Base-by-base conservation (phyloP, 2,329 filamentous ascomycete genomes). In the Penicillium sp. region DNA sequence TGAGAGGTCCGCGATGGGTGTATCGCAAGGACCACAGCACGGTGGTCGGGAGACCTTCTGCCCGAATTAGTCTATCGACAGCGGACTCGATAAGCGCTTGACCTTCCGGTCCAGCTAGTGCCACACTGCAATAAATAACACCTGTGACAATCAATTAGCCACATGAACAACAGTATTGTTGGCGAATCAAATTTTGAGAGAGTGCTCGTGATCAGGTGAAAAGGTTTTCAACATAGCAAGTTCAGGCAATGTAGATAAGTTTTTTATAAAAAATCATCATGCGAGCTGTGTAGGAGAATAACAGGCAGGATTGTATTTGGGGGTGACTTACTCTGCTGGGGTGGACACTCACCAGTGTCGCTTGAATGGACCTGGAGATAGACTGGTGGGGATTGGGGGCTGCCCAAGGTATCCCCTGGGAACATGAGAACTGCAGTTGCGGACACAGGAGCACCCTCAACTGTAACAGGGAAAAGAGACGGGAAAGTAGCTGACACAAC, bases 231-330 rank as follows among this genome's bases (percentile, higher is more conserved):
- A 95, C 92, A 96, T 88, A 83, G 82, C 75, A 79, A 78, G 88
- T 96, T 73, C 93, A 92, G 93, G 89, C 91, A 97, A 97, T 97
- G 93, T 97, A 97, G 93, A 97, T 97, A 97, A 97, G 92, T 94
- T 95, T 62, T 69, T 62, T 53, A 75, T 31, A 77, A 83, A 76
- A 76, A 65, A 82, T 96, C 92, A 97, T 97, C 93, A 91, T 88
- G 71, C 81, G 82, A 81, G 72, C 67, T 67, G 65, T 48, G 50
- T 8, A 16, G 40, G 37, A 54, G 58, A 57, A 14, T 35, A 57
- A 58, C 36, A 36, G 37, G 61, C 56, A 56, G 40, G 58, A 43
- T 51, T n/a, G 55, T 42, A 58, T 6, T 6, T 26, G 2, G 11
- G 56, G 40, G 59, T 22, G 55, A 89, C 93, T 91, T 84, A 99